Evolutionary conservation across 2,329 filamentous ascomycete species (phyloP).

Genomic region (Cryphonectria japonica): DNA sequence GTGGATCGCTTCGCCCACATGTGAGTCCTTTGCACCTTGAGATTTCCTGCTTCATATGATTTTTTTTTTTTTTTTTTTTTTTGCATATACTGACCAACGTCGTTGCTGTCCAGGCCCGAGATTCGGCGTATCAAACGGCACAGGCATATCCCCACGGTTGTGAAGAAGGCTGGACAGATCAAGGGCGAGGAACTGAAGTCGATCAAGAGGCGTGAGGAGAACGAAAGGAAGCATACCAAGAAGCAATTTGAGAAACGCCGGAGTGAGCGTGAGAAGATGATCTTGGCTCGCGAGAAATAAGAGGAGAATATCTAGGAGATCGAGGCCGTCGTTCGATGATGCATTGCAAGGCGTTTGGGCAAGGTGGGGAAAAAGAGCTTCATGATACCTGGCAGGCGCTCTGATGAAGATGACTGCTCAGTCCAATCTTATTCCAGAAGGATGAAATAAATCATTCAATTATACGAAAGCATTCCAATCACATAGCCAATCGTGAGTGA

Average conservation of each 20-base stretch:
- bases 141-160: constrained; percentile 85
- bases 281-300: constrained; percentile 68
- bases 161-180: constrained; percentile 96
- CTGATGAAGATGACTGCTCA: background rate
- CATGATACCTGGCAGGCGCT: constrained; percentile 26
- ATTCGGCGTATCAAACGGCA: constrained; percentile 88
- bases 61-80: too few relatives aligned
- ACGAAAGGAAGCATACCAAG: constrained; percentile 87
- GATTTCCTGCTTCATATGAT: background rate
- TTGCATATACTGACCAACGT: background rate
- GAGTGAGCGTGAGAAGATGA: constrained; percentile 80
- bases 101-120: constrained; percentile 62
- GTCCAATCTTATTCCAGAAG: background rate
- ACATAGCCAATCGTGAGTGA: background rate
- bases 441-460: background rate
- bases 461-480: background rate
- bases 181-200: constrained; percentile 86
- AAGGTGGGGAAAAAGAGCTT: background rate
- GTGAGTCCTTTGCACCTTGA: constrained; percentile 39
- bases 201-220: constrained; percentile 91
- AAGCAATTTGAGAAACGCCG: constrained; percentile 70
- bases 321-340: background rate
- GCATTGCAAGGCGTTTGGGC: constrained; percentile 31
- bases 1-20: constrained; percentile 88
- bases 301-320: background rate